phyloP scores from a whole-genome alignment of 495 filamentous ascomycete species.

The Baudoinia panamericana region DNA sequence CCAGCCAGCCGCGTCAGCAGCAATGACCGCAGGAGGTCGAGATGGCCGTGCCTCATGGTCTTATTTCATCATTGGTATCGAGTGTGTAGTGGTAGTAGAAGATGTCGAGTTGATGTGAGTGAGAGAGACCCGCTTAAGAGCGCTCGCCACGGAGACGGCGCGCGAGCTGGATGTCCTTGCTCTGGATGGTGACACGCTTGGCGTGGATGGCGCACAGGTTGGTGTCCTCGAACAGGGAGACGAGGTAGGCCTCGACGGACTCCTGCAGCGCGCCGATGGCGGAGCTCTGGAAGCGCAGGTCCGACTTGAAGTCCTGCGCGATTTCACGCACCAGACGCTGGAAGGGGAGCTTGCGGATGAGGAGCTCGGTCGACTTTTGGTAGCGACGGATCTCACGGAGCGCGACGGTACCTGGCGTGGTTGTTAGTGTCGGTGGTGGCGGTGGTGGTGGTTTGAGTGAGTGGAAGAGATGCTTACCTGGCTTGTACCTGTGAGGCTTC shows the following conservation, averaged over 20 bases:
- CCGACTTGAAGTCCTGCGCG: slow-evolving; percentile 99
- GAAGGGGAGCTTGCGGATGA: slow-evolving; percentile 99
- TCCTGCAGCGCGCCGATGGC: slow-evolving; percentile 99
- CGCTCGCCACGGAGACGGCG: slow-evolving; percentile 27
- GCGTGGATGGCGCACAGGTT: slow-evolving; percentile 99
- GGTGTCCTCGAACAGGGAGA: slow-evolving; percentile 99
- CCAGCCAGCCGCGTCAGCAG: slow-evolving; percentile 7
- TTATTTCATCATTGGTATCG: too few relatives aligned
- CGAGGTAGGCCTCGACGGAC: slow-evolving; percentile 99
- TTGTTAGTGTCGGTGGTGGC: slow-evolving; percentile 28
- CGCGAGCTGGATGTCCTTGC: slow-evolving; percentile 28
- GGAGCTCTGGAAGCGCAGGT: slow-evolving; percentile 98
- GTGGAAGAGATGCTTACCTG: slow-evolving; percentile 54
- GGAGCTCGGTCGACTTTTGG: slow-evolving; percentile 99
- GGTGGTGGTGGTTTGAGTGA: slow-evolving; percentile 2
- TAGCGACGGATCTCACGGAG: slow-evolving; percentile 99
- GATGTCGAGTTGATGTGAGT: slow-evolving; percentile 11
- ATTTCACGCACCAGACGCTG: slow-evolving; percentile 99
- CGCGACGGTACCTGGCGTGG: slow-evolving; percentile 75
- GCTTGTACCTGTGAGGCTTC: slow-evolving; percentile 99
- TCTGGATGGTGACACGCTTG: slow-evolving; percentile 63
- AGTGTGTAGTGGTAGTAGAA: slow-evolving; percentile 10
- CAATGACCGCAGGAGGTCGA: slow-evolving; percentile 20
- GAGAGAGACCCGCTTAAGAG: slow-evolving; percentile 18
- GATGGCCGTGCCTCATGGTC: slow-evolving; percentile 14